phyloP scores from a whole-genome alignment of 345 rosid species.

The Eucalyptus globulus region DNA sequence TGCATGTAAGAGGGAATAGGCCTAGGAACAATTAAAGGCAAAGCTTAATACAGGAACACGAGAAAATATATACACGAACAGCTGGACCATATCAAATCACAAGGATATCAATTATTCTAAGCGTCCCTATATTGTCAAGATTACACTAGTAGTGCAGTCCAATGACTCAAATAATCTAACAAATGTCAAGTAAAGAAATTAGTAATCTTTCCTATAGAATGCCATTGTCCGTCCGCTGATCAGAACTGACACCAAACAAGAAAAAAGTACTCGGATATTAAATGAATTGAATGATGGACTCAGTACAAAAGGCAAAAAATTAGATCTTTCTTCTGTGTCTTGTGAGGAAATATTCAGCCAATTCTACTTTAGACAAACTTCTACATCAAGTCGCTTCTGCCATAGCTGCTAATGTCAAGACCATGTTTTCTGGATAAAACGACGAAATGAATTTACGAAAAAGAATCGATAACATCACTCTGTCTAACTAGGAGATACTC shows the following conservation, averaged over 20 bases:
- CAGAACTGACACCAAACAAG: neutral
- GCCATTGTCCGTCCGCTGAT: neutral
- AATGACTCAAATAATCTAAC: neutral
- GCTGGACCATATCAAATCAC: neutral
- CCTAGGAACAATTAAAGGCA: neutral
- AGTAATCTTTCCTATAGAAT: neutral
- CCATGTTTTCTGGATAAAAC: neutral
- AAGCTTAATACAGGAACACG: neutral
- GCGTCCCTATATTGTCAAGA: neutral
- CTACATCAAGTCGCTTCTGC: neutral
- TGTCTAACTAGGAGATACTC: neutral
- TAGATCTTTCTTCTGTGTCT: neutral
- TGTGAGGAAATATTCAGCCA: neutral
- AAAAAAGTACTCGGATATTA: neutral
- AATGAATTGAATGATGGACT: neutral
- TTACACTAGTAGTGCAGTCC: neutral
- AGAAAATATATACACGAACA: neutral
- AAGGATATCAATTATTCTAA: neutral
- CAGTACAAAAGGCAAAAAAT: neutral
- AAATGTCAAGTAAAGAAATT: neutral
- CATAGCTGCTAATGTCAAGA: neutral
- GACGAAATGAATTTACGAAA: neutral
- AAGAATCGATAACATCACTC: neutral
- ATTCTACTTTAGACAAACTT: neutral
- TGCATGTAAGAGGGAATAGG: neutral